These are phyloP conservation scores for Cryptococcus wingfieldii DNA, from an alignment of 1,284 basidiomycete species.

Conservation along the genomic window DNA sequence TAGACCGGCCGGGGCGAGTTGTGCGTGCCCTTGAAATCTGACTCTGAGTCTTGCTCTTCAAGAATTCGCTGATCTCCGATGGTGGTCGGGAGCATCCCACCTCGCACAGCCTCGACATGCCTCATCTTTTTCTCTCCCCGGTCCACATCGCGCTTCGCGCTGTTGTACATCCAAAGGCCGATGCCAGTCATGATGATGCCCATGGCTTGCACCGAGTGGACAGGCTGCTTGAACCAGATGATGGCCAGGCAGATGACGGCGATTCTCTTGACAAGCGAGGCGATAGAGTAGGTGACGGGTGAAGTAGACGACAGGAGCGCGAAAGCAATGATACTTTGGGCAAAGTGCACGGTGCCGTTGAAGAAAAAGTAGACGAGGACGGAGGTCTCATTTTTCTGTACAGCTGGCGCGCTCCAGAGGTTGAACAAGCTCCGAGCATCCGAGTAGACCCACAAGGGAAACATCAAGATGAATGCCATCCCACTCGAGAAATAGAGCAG, in stretches of 20 bases:
- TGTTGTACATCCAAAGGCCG: conserved; percentile 95
- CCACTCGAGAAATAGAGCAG: conserved; percentile 91
- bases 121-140: conserved; percentile 82
- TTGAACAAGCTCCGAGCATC: conserved; percentile 68
- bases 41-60: conserved; percentile 20
- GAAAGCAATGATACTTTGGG: conserved; percentile 96
- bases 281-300: conserved; percentile 98
- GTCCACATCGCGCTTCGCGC: conserved; percentile 87
- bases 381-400: conserved; percentile 19
- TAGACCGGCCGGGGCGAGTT: conserved; percentile 38
- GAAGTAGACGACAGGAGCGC: conserved; percentile 91
- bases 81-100: conserved; percentile 49
- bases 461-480: conserved; percentile 90
- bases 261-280: conserved; percentile 94
- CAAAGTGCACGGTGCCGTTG: conserved; percentile 95
- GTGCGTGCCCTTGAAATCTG: conserved; percentile 17
- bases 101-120: conserved; percentile 72
- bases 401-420: conserved; percentile 22
- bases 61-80: conserved; percentile 35
- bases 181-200: conserved; percentile 87
- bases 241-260: conserved; percentile 97
- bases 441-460: conserved; percentile 85
- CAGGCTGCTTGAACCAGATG: conserved; percentile 87
- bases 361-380: conserved; percentile 69
- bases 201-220: conserved; percentile 74